These are phyloP conservation scores for Agaricus blazei DNA, from an alignment of 768 basidiomycete genomes.

Conservation along the genomic window DNA sequence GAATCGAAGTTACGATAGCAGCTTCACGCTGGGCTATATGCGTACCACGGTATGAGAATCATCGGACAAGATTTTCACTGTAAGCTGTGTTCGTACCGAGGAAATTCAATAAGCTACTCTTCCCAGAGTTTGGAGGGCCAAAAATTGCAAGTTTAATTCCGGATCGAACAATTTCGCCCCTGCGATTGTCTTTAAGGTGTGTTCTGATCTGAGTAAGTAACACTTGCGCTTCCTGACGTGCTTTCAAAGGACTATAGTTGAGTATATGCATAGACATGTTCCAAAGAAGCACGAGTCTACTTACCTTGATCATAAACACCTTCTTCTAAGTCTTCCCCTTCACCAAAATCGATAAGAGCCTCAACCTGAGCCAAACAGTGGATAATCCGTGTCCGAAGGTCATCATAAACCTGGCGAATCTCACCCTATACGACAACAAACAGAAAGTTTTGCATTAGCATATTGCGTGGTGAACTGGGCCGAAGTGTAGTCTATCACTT, in stretches of 20 bases:
- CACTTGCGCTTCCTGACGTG: constrained; percentile 40
- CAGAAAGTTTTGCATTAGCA: not conserved
- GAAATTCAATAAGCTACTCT: constrained; percentile 84
- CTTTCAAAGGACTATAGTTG: constrained; percentile 28
- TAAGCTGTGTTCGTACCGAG: constrained; percentile 45
- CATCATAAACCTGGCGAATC: constrained; percentile 53
- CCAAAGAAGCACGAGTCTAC: not conserved
- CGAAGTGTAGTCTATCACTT: constrained; percentile 20
- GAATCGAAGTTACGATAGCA: constrained; percentile 82
- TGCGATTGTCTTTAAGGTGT: constrained; percentile 64
- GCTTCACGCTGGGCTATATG: constrained; percentile 74
- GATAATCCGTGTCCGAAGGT: constrained; percentile 61
- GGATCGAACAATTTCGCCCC: constrained; percentile 79
- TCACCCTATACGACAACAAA: constrained; percentile 45
- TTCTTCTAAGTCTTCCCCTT: constrained; percentile 88
- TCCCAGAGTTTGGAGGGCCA: constrained; percentile 93
- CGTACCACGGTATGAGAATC: not conserved
- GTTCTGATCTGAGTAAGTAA: constrained; percentile 47
- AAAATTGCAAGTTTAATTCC: constrained; percentile 86
- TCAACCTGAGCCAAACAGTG: constrained; percentile 75
- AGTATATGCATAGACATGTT: not conserved
- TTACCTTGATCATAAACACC: constrained; percentile 69
- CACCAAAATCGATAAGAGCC: constrained; percentile 90
- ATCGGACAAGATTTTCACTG: not conserved
- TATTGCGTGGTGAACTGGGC: not conserved